phyloP scores from a whole-genome alignment of 1,139 yeast genomes.

The Candida smagusa region DNA sequence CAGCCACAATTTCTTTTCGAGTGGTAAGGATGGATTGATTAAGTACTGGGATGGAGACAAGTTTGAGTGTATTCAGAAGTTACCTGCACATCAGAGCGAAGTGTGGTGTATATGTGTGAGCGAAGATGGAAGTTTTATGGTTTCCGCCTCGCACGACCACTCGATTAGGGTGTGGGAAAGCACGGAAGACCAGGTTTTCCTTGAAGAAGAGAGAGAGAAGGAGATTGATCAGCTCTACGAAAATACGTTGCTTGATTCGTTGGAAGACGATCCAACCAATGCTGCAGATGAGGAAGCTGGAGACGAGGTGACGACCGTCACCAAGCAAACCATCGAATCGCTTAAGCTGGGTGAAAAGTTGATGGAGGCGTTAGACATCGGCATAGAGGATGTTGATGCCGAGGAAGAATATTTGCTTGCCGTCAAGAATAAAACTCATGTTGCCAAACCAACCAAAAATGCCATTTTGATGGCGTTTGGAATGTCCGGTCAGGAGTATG shows the following conservation, averaged over 20 bases:
- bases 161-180: constrained; percentile 89
- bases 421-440: constrained; percentile 43
- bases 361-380: constrained; percentile 89
- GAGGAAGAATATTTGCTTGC: constrained; percentile 42
- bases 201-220: constrained; percentile 94
- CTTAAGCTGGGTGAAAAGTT: constrained; percentile 92
- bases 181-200: constrained; percentile 88
- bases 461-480: constrained; percentile 70
- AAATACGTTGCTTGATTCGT: constrained; percentile 62
- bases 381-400: constrained; percentile 67
- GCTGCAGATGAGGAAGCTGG: constrained; percentile 44
- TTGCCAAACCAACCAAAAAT: constrained; percentile 59
- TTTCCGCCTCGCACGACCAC: constrained; percentile 92
- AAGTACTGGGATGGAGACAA: constrained; percentile 99
- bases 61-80: constrained; percentile 86
- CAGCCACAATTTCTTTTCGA: constrained; percentile 83
- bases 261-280: constrained; percentile 56
- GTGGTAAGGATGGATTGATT: constrained; percentile 83
- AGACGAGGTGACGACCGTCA: constrained; percentile 65
- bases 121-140: constrained; percentile 65
- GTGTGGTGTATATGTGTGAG: constrained; percentile 89
- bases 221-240: constrained; percentile 93
- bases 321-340: constrained; percentile 84
- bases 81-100: constrained; percentile 87
- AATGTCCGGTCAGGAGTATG: constrained; percentile 73